Base-by-base conservation (phyloP, 176 grass and related monocot genomes). In the Oryza coarctata region DNA sequence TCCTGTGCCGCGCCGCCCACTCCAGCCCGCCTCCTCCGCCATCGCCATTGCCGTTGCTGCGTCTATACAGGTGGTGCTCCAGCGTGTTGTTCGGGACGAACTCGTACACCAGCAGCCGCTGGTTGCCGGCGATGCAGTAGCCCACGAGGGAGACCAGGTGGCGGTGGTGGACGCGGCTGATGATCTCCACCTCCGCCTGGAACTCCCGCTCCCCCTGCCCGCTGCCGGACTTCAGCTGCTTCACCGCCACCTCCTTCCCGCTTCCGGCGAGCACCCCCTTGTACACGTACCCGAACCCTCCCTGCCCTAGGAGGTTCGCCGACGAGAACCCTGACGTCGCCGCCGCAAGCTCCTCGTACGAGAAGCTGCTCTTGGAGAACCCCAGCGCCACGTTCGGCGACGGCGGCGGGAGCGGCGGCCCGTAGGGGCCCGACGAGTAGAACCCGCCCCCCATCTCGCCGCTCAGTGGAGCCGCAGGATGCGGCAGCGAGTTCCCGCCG, bases 1-100 rank as follows among this genome's bases (percentile, higher is more conserved):
- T 95, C 70, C 49, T 91, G 82, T 87, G 91, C 81, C 95, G 74
- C 47, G 64, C 80, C n/a, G 80, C 22, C 95, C 95, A 98, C 20
- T 82, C 92, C 63, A 98, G 43, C 3, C 15, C 65, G 76, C 50
- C 50, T 2, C 14, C 2, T 6, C 17, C 50, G 7, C 8, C 8
- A 20, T n/a, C n/a, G n/a, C n/a, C n/a, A n/a, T n/a, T n/a, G n/a
- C n/a, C n/a, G n/a, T n/a, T n/a, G n/a, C n/a, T n/a, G n/a, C n/a
- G n/a, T n/a, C n/a, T n/a, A n/a, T 87, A 52, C 15, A 91, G 71
- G 3, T 91, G 89, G 39, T 87, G 69, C 57, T 91, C 89, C 9
- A 91, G 81, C 14, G 89, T 91, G n/a, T 81, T 77, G 71, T 91
- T 91, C 13, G 81, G 1, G 8, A 91, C 89, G 62, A 81, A 91